These are phyloP conservation scores for Naganishia antarctica DNA, from an alignment of 768 basidiomycete genomes.

Conservation along the genomic window DNA sequence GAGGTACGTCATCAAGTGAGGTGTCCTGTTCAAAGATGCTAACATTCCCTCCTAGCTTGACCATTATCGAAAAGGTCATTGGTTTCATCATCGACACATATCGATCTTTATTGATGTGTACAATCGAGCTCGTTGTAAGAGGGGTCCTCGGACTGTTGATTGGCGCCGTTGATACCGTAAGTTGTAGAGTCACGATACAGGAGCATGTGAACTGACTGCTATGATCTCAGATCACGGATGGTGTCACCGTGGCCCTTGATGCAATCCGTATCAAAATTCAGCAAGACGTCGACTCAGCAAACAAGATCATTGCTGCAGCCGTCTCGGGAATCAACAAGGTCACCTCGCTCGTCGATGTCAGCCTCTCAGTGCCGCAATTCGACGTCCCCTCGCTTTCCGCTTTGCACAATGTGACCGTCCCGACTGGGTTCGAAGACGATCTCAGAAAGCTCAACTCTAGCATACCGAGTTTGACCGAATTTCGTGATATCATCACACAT, in stretches of 20 bases:
- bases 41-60: slow-evolving; percentile 55
- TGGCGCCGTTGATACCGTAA: slow-evolving; percentile 73
- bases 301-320: slow-evolving; percentile 62
- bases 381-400: slow-evolving; percentile 66
- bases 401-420: slow-evolving; percentile 73
- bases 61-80: slow-evolving; percentile 77
- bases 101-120: slow-evolving; percentile 87
- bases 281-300: slow-evolving; percentile 63
- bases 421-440: slow-evolving; percentile 66
- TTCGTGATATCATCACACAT: slow-evolving; percentile 67
- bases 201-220: neutral
- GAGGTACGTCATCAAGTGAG: slow-evolving; percentile 28
- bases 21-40: no score
- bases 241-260: slow-evolving; percentile 60
- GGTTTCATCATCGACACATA: slow-evolving; percentile 90
- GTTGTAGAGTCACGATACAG: slow-evolving; percentile 35
- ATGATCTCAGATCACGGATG: slow-evolving; percentile 63
- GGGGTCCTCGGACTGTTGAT: slow-evolving; percentile 77
- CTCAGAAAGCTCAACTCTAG: slow-evolving; percentile 73
- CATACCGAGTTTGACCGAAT: slow-evolving; percentile 68
- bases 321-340: slow-evolving; percentile 69
- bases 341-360: slow-evolving; percentile 61
- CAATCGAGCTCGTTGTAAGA: slow-evolving; percentile 79
- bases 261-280: slow-evolving; percentile 68
- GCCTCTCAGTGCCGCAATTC: slow-evolving; percentile 61